Base-by-base conservation (phyloP, 1,139 yeast species). In the Tardiomyces depauwii region DNA sequence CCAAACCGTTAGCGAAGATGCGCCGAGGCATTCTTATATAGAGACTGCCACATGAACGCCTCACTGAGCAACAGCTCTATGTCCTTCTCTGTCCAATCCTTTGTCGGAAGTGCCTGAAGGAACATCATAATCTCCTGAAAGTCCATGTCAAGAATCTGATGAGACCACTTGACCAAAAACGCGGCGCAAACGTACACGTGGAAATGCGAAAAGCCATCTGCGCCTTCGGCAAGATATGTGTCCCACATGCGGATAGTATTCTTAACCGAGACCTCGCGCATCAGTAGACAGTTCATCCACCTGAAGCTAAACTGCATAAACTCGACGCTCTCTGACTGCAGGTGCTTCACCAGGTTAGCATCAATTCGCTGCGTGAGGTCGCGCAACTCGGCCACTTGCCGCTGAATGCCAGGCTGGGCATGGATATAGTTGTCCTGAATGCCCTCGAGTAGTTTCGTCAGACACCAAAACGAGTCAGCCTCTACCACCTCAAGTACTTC, bases 121-220 rank as follows among this genome's bases (percentile, higher is more conserved):
- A 87, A 89, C 64, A 93, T 81, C 65, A 91, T 79, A 38, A 88
- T 85, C 52, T 87, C 97, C 63, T 91, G 97, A 62, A 91, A 91
- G 55, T 91, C 98, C 86, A 82, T 85, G n/a, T 73, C 72, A 62
- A 82, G 78, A 51, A 91, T 69, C 49, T 80, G 81, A 44, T 73
- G 77, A 49, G 93, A 78, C 79, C 95, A 91, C 59, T 86, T 83
- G 48, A 89, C 83, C 56, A 91, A 68, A 59, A 91, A 91, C 12
- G 98, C 97, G n/a, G 97, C 96, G 67, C 99, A 91, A 2, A 91
- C 98, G 61, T 91, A 91, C 9, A 91, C 88, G 62, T 91, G 99
- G 65, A 93, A 91, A 56, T 82, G 87, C 53, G 87, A 86, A 60
- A 91, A 85, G 3, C 97, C 96, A 36, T 83, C 74, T 0, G 91